These are phyloP conservation scores for Mycena polygramma DNA, from an alignment of 768 basidiomycete genomes.

Conservation along the genomic window DNA sequence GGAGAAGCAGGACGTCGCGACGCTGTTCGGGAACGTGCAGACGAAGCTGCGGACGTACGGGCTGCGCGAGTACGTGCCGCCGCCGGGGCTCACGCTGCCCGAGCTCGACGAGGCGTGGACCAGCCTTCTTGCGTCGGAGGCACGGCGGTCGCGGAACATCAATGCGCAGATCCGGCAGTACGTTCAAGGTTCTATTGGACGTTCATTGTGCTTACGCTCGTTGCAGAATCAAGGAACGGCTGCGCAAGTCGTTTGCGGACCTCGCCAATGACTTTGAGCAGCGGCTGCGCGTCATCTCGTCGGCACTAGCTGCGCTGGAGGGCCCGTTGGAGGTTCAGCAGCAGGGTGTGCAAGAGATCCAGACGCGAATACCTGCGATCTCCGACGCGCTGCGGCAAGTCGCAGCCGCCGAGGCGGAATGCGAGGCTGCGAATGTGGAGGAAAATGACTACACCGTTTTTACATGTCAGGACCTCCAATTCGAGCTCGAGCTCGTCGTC, in stretches of 20 bases:
- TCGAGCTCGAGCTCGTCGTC: conserved; percentile 87
- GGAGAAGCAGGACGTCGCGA: conserved; percentile 89
- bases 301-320: conserved; percentile 78
- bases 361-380: conserved; percentile 76
- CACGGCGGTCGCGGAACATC: conserved; percentile 81
- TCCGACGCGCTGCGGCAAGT: conserved; percentile 70
- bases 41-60: conserved; percentile 95
- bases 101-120: conserved; percentile 89
- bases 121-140: conserved; percentile 78
- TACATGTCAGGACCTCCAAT: conserved; percentile 89
- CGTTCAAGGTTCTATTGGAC: conserved; percentile 44
- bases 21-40: conserved; percentile 92
- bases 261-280: conserved; percentile 84
- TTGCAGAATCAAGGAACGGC: conserved; percentile 82
- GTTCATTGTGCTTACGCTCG: conserved; percentile 19
- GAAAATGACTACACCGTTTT: conserved; percentile 97
- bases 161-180: conserved; percentile 92
- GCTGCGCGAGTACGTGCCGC: conserved; percentile 86
- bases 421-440: conserved; percentile 90
- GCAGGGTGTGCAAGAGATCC: conserved; percentile 71
- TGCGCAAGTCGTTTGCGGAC: conserved; percentile 83
- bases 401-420: conserved; percentile 77
- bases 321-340: conserved; percentile 89
- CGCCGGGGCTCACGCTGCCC: conserved; percentile 72
- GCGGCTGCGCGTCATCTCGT: conserved; percentile 73